Evolutionary conservation across 1,284 basidiomycete genomes (phyloP), one percentile per base, ranked within the genome.

Genomic region (Fistulinella staudtii): DNA sequence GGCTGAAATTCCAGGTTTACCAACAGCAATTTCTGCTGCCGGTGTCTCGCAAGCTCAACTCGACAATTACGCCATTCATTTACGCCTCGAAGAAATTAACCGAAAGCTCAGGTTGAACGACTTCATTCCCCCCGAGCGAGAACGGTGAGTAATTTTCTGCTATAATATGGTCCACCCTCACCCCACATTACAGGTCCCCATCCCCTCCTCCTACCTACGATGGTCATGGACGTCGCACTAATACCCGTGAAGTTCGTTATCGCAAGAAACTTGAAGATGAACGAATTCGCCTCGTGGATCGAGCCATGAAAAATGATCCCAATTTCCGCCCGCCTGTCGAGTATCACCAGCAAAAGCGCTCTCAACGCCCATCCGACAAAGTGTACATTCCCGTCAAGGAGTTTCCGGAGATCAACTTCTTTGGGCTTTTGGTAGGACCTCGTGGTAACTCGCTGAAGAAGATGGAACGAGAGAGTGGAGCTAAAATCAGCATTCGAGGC

Each of bases 321-420:
- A 93, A 92, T 64, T 99, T 94, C 76, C 88, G 89, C 35, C 93
- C 96, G 39, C 95, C 96, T 9, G 85, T 91, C 47, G 93, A 97
- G 66, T 97, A 94, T 63, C 90, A 96, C 50, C 92, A 94, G 65
- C 88, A 92, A 61, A 92, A 93, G 64, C 85, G 90, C 38, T 90
- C 88, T 29, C 87, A 90, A 48, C 82, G 92, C 39, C 93, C 93
- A 13, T 88, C 87, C 37, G 96, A 99, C 50, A 99, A 99, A 70
- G 95, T 99, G 47, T 99, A 98, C 65, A 94, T 99, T 51, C 96
- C 96, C 22, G 93, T 98, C 61, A 97, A 99, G 66, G 96, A 99
- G 70, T 99, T 99, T 61, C 96, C 96, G 5, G 95, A 99, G 70
- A 99, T 99, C 76, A 99, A 99, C 69, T 99, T 99, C 70, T 99